Evolutionary conservation across 202 grass and related monocot genomes (phyloP), one percentile per base, ranked within the genome.

Genomic region (Dendrocalamus latiflorus): DNA sequence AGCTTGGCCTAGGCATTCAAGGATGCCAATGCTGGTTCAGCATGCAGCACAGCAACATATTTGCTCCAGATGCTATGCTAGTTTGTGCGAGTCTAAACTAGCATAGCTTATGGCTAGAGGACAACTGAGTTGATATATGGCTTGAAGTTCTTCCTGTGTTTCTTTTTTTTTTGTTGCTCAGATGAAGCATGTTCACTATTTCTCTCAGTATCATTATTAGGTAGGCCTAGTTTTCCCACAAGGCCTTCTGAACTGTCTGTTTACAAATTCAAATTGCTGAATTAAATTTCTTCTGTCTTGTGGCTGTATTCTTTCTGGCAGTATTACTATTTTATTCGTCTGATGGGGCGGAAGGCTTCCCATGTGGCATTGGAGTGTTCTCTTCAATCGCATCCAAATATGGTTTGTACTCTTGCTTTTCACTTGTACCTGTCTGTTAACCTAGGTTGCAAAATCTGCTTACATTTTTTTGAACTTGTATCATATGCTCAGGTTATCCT

Each of bases 281-380:
- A 71, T 83, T 41, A 54, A 51, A 55, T n/a, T 61, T 76, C 24
- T 74, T 86, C 15, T 73, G 12, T 60, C 28, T 67, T 78, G 6
- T 78, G 65, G 20, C 12, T 78, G 0, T 38, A 43, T 62, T 88
- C 42, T 83, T 75, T 90, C 36, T 87, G 74, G 48, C 77, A 98
- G 95, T 98, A 98, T 81, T 98, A 98, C 77, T 98, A 98, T 78
- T 98, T 98, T 76, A 93, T 98, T 90, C 93, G 95, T 9, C 41
- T 98, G 82, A 98, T 98, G 95, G 95, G 95, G 36, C 91, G 93
- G 41, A 98, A 98, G 89, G 95, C 95, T 75, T 98, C 95, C 72
- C 95, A 98, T 86, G 95, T 98, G 77, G 95, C 95, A 41, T 75
- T 95, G 87, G 93, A 95, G 57, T 98, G 93, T 81, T 61, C 91